Evolutionary conservation across 2,329 filamentous ascomycete genomes (phyloP).

Genomic region (Rachicladosporium sp.): DNA sequence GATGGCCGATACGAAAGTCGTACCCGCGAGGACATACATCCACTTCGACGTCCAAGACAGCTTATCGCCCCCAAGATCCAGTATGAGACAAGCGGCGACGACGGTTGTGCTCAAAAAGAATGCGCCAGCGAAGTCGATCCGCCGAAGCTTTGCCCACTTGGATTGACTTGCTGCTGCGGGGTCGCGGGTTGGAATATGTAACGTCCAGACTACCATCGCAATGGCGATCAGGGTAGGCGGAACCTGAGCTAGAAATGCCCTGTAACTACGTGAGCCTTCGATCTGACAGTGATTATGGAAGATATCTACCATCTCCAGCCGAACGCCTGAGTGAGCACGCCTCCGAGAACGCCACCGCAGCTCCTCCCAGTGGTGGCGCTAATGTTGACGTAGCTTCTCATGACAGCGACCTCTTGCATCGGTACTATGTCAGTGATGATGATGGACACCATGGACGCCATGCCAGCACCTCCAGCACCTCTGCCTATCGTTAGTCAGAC

Average conservation of each 20-base stretch:
- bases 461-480: constrained; percentile 36
- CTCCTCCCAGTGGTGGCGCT: constrained; percentile 37
- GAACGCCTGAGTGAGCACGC: constrained; percentile 47
- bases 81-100: constrained; percentile 31
- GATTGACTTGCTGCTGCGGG: constrained; percentile 9
- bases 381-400: constrained; percentile 41
- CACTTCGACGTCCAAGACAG: constrained; percentile 26
- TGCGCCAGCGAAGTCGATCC: constrained; percentile 49
- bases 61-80: constrained; percentile 38
- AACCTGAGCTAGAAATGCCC: constrained; percentile 47
- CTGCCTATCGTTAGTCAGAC: too few relatives aligned
- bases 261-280: constrained; percentile 7
- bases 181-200: constrained; percentile 11
- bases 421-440: constrained; percentile 26
- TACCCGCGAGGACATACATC: constrained; percentile 11
- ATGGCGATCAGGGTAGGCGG: constrained; percentile 43
- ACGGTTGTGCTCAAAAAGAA: constrained; percentile 33
- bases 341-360: constrained; percentile 45
- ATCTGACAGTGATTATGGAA: not conserved
- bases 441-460: constrained; percentile 33
- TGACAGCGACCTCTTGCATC: constrained; percentile 22
- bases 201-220: constrained; percentile 29
- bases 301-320: constrained; percentile 62
- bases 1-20: constrained; percentile 6
- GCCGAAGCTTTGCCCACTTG: constrained; percentile 29